phyloP scores from a whole-genome alignment of 2,329 filamentous ascomycete genomes.

The Penicillium sp. region DNA sequence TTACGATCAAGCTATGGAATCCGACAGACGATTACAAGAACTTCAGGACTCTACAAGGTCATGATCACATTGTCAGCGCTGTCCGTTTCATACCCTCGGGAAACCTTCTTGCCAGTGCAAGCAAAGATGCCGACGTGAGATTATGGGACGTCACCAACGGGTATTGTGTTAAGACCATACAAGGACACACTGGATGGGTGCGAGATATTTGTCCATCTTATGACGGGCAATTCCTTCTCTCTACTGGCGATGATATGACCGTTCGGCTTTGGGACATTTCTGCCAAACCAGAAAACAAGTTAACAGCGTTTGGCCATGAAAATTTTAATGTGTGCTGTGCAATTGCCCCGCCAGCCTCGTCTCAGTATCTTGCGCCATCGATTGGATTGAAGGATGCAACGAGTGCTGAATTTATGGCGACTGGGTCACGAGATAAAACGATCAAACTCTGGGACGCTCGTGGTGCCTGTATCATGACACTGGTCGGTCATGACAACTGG shows the following conservation, averaged over 20 bases:
- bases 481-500: conserved; percentile 92
- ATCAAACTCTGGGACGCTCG: conserved; percentile 86
- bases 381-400: conserved; percentile 76
- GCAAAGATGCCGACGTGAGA: conserved; percentile 58
- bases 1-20: conserved; percentile 95
- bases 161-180: conserved; percentile 85
- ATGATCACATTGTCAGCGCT: conserved; percentile 86
- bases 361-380: conserved; percentile 69
- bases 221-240: conserved; percentile 78
- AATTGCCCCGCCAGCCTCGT: conserved; percentile 74
- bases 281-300: conserved; percentile 63
- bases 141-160: conserved; percentile 92
- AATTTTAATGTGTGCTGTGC: conserved; percentile 79
- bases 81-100: conserved; percentile 84
- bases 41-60: conserved; percentile 81
- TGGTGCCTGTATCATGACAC: conserved; percentile 76
- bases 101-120: conserved; percentile 58
- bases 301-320: conserved; percentile 79
- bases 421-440: conserved; percentile 82
- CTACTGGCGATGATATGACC: conserved; percentile 76
- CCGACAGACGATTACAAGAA: conserved; percentile 92
- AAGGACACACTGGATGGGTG: conserved; percentile 86
- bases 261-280: conserved; percentile 81
- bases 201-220: conserved; percentile 76
- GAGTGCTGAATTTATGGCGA: conserved; percentile 71